phyloP scores from a whole-genome alignment of 2,329 filamentous ascomycete species.

The Neophaeococcomyces aloes region DNA sequence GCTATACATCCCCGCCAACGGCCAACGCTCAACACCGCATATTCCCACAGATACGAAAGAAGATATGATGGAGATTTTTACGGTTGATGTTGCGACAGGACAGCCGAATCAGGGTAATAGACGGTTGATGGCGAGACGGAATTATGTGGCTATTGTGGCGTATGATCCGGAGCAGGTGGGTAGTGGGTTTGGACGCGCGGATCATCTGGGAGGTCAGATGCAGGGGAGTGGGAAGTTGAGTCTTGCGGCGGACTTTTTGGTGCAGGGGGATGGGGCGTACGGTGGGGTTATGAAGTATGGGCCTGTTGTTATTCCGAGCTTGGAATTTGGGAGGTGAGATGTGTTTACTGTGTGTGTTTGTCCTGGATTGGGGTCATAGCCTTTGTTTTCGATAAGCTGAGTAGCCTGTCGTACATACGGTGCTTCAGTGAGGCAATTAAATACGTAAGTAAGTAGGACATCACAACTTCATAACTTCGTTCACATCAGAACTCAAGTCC shows the following conservation, averaged over 20 bases:
- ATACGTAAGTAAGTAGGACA: too few species aligned
- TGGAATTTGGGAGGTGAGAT: slow-evolving; percentile 61
- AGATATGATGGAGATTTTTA: slow-evolving; percentile 99
- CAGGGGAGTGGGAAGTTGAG: slow-evolving; percentile 54
- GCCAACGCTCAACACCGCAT: slow-evolving; percentile 56
- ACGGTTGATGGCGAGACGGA: slow-evolving; percentile 84
- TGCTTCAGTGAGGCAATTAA: too few species aligned
- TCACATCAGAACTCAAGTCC: too few species aligned
- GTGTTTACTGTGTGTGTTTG: too few species aligned
- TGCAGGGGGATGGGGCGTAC: slow-evolving; percentile 46
- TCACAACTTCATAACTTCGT: too few species aligned
- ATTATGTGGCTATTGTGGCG: slow-evolving; percentile 87
- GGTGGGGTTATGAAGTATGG: slow-evolving; percentile 87
- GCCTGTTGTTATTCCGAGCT: slow-evolving; percentile 82
- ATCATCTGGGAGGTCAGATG: slow-evolving; percentile 28
- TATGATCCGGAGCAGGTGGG: slow-evolving; percentile 76
- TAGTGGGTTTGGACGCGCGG: slow-evolving; percentile 29
- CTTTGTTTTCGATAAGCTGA: too few species aligned
- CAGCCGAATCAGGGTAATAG: slow-evolving; percentile 63
- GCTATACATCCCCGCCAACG: slow-evolving; percentile 83
- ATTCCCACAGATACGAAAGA: slow-evolving; percentile 83
- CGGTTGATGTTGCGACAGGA: slow-evolving; percentile 84
- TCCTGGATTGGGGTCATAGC: too few species aligned
- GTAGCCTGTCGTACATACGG: too few species aligned
- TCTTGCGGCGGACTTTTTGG: slow-evolving; percentile 90